Evolutionary conservation across 345 rosid genomes (phyloP).

Genomic region (Syzygium aromaticum): DNA sequence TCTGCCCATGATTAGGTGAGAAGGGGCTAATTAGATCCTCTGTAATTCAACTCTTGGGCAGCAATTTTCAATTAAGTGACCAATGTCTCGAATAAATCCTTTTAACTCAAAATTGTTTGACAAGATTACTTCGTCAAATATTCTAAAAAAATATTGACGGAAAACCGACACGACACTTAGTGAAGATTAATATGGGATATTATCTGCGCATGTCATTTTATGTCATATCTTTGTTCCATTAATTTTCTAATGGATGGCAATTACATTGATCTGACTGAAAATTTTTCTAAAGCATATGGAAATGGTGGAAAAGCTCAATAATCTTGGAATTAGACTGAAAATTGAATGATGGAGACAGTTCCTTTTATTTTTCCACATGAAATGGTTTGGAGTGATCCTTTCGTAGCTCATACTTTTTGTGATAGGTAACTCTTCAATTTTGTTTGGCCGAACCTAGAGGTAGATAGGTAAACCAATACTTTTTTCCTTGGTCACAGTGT

Average conservation of each 20-base stretch:
- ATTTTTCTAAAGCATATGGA: too few relatives aligned
- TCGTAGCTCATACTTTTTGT: neutral
- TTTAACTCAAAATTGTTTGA: neutral
- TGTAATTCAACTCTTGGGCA: neutral
- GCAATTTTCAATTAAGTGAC: neutral
- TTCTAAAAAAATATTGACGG: neutral
- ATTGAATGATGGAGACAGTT: neutral
- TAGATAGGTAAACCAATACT: neutral
- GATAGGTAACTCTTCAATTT: neutral
- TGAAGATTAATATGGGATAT: neutral
- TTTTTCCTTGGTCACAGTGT: neutral
- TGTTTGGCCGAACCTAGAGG: neutral
- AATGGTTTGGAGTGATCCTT: neutral
- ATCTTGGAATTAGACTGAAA: neutral
- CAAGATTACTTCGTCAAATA: neutral
- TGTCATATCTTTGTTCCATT: neutral
- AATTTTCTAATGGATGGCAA: neutral
- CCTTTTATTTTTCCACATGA: neutral
- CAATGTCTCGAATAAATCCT: neutral
- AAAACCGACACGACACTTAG: neutral
- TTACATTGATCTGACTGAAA: neutral
- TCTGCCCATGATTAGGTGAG: neutral
- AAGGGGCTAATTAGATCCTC: neutral
- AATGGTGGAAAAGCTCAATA: neutral
- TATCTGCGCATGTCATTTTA: neutral